A percentile compares a stretch with the other conserved stretches of the same genome.
phyloP scores from a whole-genome alignment of 2,329 filamentous ascomycete species.

The Elsinoe arachidis region DNA sequence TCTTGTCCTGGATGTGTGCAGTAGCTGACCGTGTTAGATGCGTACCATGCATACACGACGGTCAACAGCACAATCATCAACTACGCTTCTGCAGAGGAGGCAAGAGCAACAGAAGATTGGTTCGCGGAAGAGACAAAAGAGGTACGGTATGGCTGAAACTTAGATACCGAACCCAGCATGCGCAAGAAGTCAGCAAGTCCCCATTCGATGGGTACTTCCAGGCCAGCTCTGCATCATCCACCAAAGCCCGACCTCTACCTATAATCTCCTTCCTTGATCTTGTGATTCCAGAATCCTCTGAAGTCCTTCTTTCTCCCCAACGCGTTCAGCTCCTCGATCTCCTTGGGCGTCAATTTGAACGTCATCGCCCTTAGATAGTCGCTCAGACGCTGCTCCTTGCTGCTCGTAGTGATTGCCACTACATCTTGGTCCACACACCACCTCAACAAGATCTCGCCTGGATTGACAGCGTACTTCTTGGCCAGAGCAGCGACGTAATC shows the following conservation, averaged over 20 bases:
- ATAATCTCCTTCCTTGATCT: constrained; percentile 38
- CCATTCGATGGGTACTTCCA: background rate
- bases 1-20: constrained; percentile 19
- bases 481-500: constrained; percentile 41
- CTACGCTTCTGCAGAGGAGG: constrained; percentile 51
- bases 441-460: constrained; percentile 48
- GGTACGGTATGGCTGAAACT: constrained; percentile 51
- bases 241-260: constrained; percentile 17
- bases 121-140: constrained; percentile 50
- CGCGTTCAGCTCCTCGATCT: constrained; percentile 46
- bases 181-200: background rate
- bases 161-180: background rate
- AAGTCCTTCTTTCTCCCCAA: constrained; percentile 43
- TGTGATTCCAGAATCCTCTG: constrained; percentile 44
- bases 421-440: constrained; percentile 55
- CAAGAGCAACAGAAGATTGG: constrained; percentile 53
- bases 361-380: constrained; percentile 48
- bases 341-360: constrained; percentile 51
- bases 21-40: constrained; percentile 22
- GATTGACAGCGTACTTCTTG: constrained; percentile 53
- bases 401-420: constrained; percentile 51
- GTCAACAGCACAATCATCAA: constrained; percentile 63
- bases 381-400: constrained; percentile 50
- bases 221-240: background rate
- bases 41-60: constrained; percentile 37